These are phyloP conservation scores for Aspergillus luchuensis DNA, from an alignment of 2,329 filamentous ascomycete species.

Conservation along the genomic window DNA sequence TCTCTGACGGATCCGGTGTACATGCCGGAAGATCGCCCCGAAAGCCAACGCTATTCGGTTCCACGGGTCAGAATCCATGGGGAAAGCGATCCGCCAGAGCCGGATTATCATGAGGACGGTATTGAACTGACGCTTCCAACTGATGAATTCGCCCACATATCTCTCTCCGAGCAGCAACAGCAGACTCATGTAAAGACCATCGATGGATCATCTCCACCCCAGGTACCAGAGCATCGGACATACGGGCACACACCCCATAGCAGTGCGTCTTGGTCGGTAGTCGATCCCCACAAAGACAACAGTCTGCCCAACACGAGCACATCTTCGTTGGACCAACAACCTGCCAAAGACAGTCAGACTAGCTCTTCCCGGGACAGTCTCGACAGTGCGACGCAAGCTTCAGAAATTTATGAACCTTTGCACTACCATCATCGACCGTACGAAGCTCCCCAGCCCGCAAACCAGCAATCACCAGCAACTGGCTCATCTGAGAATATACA, in stretches of 20 bases:
- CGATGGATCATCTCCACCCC: constrained; percentile 25
- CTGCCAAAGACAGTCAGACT: constrained; percentile 26
- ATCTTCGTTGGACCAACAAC: constrained; percentile 31
- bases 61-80: constrained; percentile 39
- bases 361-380: constrained; percentile 41
- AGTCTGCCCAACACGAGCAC: constrained; percentile 23
- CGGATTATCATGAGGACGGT: constrained; percentile 28
- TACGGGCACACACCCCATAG: constrained; percentile 37
- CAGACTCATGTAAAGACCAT: constrained; percentile 21
- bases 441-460: constrained; percentile 35
- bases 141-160: constrained; percentile 29
- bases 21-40: constrained; percentile 23
- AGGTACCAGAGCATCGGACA: constrained; percentile 11
- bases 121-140: constrained; percentile 27
- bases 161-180: constrained; percentile 26
- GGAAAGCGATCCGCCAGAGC: constrained; percentile 29
- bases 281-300: constrained; percentile 31
- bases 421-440: constrained; percentile 56
- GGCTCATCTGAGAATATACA: constrained; percentile 51
- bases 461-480: constrained; percentile 31
- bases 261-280: constrained; percentile 40
- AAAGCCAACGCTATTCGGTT: constrained; percentile 34
- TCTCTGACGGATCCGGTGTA: constrained; percentile 22
- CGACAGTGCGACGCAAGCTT: constrained; percentile 35
- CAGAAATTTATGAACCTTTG: constrained; percentile 49